Evolutionary conservation across 495 filamentous ascomycete genomes (phyloP), one percentile per base, ranked within the genome.

Genomic region (Lophiotrema nucula): DNA sequence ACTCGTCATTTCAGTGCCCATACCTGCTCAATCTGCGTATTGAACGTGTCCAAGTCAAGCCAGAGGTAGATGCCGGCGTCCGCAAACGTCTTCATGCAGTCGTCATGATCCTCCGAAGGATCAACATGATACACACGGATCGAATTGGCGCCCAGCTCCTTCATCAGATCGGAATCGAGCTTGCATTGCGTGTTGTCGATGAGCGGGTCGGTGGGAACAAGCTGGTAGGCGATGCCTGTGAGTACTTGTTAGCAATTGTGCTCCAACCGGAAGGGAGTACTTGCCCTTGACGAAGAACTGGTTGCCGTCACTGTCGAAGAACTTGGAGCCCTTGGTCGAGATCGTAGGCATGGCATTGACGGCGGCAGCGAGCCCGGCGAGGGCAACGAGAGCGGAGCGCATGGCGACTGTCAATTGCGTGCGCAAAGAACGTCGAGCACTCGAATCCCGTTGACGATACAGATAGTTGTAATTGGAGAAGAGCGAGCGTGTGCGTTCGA

Each of bases 81-180:
- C 15, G 81, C 86, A 66, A 97, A 81, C 16, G 81, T 78, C 16
- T 78, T 73, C 92, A 96, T 96, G 73, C 92, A 97, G 33, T 80
- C 86, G 53, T 79, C 71, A 71, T 96, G 90, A 64, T 92, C 77
- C 24, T 65, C 80, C 16, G 68, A 66, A 2, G 88, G 69, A 62
- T 92, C 86, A 50, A 95, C 90, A 67, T 95, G 90, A 72, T 96
- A 96, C 41, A 95, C 88, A 41, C 90, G 88, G 66, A 96, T 92
- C 18, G 87, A 76, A 69, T 96, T 96, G 70, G 88, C 79, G 53
- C 89, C 89, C 43, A 96, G 71, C 31, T 83, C 81, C 66, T 88
- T 74, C 90, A 96, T 96, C 50, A 89, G 79, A 16, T 72, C 70
- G 37, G 87, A 84, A 75, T 96, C 90, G 43, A 83, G 84, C 60